A percentile compares a stretch with the other conserved stretches of the same genome.
phyloP scores from a whole-genome alignment of 805 yeast species.

The Yarrowia divulgata region DNA sequence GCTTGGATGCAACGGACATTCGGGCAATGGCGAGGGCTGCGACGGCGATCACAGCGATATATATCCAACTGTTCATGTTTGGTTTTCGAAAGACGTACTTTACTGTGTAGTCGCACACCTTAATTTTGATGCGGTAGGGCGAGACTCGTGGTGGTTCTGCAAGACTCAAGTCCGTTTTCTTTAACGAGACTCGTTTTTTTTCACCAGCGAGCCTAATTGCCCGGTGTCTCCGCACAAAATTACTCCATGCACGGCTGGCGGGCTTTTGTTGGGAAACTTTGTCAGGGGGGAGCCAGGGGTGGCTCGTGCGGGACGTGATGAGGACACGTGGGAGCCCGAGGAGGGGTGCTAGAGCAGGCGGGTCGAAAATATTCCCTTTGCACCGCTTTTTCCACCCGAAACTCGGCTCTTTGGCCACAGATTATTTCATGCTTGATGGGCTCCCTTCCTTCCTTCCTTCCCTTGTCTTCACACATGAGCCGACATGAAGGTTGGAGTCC shows the following conservation, averaged over 20 bases:
- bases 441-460: neutral
- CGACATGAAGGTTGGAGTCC: constrained; percentile 6
- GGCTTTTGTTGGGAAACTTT: constrained; percentile 27
- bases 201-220: constrained; percentile 2
- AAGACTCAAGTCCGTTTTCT: too few relatives aligned
- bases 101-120: constrained; percentile 6
- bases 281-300: constrained; percentile 14
- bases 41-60: constrained; percentile 29
- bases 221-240: neutral
- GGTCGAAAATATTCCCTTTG: too few relatives aligned
- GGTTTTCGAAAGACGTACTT: neutral
- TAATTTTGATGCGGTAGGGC: neutral
- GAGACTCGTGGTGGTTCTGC: too few relatives aligned
- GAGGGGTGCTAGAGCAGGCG: too few relatives aligned
- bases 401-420: too few relatives aligned
- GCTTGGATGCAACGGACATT: constrained; percentile 37
- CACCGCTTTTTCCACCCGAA: too few relatives aligned
- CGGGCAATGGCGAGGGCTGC: constrained; percentile 9
- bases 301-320: too few relatives aligned
- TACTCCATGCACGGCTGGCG: constrained; percentile 10
- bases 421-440: too few relatives aligned
- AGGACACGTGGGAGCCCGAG: too few relatives aligned
- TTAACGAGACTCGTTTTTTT: neutral
- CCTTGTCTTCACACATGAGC: neutral
- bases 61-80: constrained; percentile 40